Evolutionary conservation across 78 protist genomes (phyloP), one percentile per base, ranked within the genome.

Genomic region (Neovahlkampfia damariscottae): DNA sequence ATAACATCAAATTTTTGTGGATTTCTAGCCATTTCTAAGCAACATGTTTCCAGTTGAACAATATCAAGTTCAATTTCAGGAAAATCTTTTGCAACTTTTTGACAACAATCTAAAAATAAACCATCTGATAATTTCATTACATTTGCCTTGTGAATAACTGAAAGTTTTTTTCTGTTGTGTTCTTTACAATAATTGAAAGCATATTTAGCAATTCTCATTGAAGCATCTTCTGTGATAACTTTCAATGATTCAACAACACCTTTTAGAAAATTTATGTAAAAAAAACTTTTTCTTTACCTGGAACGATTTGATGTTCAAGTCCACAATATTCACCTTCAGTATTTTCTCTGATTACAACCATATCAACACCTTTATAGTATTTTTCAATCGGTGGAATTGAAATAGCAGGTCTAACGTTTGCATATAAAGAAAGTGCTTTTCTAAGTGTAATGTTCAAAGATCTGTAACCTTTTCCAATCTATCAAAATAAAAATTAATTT

Each of bases 271-370:
- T 27, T 7, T n/a, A 7, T 76, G 50, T 76, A 8, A 37, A 29
- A 70, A 29, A 5, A 30, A n/a, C 5, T 3, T 38, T 6, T 76
- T 36, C 76, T 19, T 28, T 72, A 41, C 7, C 40, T 8, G 79
- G 79, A 19, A 67, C 35, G 38, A 79, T 83, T 72, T 35, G 67
- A 70, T 86, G 86, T 81, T 91, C 95, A 19, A 88, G 81, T 58
- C 95, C 95, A 31, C 83, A 67, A 86, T 91, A 91, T 81, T 81
- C 86, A 69, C 91, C 95, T 81, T 91, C 95, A 27, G 95, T 91
- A 86, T 91, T 91, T 70, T 91, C 95, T 40, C 95, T 86, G 67
- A 91, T 77, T 41, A 86, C 83, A 31, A 86, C 91, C 1, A 81
- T 40, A 84, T 91, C 86, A 28, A 91, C 91, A 75, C 84, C 76